Base-by-base conservation (phyloP, 2,329 filamentous ascomycete genomes). In the Arthrobotrys iridis region DNA sequence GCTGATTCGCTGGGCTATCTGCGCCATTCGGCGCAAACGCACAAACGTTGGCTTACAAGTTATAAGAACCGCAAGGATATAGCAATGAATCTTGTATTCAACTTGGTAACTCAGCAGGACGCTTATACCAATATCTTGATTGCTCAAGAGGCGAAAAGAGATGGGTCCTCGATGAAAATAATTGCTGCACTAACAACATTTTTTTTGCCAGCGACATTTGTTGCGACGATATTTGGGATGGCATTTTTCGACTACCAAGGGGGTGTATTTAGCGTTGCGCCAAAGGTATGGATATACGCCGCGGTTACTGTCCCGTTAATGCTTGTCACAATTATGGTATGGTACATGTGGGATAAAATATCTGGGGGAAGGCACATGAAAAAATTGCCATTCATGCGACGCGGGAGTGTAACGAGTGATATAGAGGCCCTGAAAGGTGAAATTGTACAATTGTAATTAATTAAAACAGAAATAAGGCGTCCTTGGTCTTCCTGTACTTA, bases 1-100 rank as follows among this genome's bases (percentile, higher is more conserved):
- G 45, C 45, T 10, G 46, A 52, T 20, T 22, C 62, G 11, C 15
- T 65, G 22, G 40, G 46, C n/a, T 57, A 41, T 24, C 62, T 65
- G 4, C 18, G 46, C n/a, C 18, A 65, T 28, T 55, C 46, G 8
- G 62, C 62, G 11, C 46, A 65, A 18, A 50, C 45, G 10, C 28
- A 63, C 18, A 63, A 63, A 50, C 58, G 58, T 13, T 63, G 58
- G 58, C 13, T 63, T 41, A 35, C 22, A 24, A 63, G 58, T 41
- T 63, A 63, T 8, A 50, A 63, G 24, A 63, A 63, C 43, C 58
- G 58, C n/a, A 63, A 63, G 28, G 57, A 60, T n/a, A 60, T 60
- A 40, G 57, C 37, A 20, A 60, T 60, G 57, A 60, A 60, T n/a
- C 57, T 60, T 24, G 57, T 60, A 4, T 60, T 45, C 24, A 60